These are phyloP conservation scores for Adansonia digitata DNA, from an alignment of 345 rosid species.

Conservation along the genomic window DNA sequence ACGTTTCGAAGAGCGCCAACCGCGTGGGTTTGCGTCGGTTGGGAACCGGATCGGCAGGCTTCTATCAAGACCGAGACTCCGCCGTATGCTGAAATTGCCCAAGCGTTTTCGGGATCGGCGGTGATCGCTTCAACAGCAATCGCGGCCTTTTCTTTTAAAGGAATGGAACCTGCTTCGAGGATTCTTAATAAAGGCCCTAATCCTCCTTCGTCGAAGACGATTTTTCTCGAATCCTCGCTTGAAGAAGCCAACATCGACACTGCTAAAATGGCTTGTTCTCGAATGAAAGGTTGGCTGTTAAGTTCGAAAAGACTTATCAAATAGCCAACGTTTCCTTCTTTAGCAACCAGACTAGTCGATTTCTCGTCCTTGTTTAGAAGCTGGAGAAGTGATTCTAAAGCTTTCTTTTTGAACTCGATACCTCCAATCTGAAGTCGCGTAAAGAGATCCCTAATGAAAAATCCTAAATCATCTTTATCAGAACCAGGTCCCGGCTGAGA, in stretches of 20 bases:
- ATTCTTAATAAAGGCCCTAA: slow-evolving; percentile 64
- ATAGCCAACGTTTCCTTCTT: slow-evolving; percentile 66
- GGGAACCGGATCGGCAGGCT: slow-evolving; percentile 61
- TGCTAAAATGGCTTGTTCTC: slow-evolving; percentile 57
- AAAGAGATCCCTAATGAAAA: slow-evolving; percentile 70
- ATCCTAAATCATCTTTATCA: slow-evolving; percentile 46
- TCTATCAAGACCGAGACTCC: slow-evolving; percentile 57
- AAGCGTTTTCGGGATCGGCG: slow-evolving; percentile 56
- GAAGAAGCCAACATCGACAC: slow-evolving; percentile 57
- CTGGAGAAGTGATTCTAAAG: slow-evolving; percentile 63
- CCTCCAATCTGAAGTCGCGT: slow-evolving; percentile 82
- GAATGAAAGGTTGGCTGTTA: slow-evolving; percentile 38
- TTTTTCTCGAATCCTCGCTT: slow-evolving; percentile 51
- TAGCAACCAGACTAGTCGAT: slow-evolving; percentile 46
- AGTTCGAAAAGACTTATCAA: slow-evolving; percentile 59
- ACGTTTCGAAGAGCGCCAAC: slow-evolving; percentile 62
- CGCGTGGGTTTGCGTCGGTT: slow-evolving; percentile 40
- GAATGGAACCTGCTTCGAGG: slow-evolving; percentile 57
- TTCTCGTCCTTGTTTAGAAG: slow-evolving; percentile 56
- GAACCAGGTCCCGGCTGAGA: slow-evolving; percentile 39
- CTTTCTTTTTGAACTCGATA: slow-evolving; percentile 64
- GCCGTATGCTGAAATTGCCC: slow-evolving; percentile 71
- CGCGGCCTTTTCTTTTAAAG: slow-evolving; percentile 58
- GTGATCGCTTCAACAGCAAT: slow-evolving; percentile 68
- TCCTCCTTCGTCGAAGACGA: slow-evolving; percentile 66